phyloP scores from a whole-genome alignment of 192 early-diverging fungal species.

The Backusella westeae region DNA sequence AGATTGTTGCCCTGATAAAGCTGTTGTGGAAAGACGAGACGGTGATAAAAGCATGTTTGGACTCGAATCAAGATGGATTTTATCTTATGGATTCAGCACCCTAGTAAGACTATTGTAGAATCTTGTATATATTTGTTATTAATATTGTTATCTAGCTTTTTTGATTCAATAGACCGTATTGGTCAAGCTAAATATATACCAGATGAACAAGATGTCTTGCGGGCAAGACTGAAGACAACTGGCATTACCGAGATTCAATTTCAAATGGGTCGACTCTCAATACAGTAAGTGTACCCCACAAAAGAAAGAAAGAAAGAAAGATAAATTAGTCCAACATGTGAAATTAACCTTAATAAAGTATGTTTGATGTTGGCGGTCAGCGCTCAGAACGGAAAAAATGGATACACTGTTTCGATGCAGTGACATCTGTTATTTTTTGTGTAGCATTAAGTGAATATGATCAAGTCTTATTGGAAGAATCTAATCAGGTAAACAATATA shows the following conservation, averaged over 20 bases:
- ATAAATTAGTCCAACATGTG: background rate
- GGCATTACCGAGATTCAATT: conserved; percentile 96
- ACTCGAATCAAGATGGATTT: conserved; percentile 62
- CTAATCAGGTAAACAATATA: conserved; percentile 29
- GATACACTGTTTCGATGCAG: conserved; percentile 76
- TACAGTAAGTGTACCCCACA: conserved; percentile 55
- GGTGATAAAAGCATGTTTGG: conserved; percentile 55
- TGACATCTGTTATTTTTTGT: conserved; percentile 85
- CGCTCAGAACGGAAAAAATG: conserved; percentile 71
- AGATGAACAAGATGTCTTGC: conserved; percentile 92
- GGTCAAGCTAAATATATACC: conserved; percentile 84
- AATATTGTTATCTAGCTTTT: conserved; percentile 62
- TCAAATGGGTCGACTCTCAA: conserved; percentile 84
- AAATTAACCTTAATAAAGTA: conserved; percentile 33
- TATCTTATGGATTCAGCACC: conserved; percentile 81
- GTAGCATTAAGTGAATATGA: conserved; percentile 85
- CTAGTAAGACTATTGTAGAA: conserved; percentile 42
- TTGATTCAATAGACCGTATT: conserved; percentile 87
- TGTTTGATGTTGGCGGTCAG: conserved; percentile 79
- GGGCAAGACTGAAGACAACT: conserved; percentile 95
- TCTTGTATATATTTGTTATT: background rate
- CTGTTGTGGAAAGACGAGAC: conserved; percentile 63
- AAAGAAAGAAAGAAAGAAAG: background rate
- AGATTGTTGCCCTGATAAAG: conserved; percentile 70
- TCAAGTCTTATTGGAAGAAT: conserved; percentile 79